Conservation (phyloP, 2,329 filamentous ascomycete genomes). For the Botrytis tulipae region DNA sequence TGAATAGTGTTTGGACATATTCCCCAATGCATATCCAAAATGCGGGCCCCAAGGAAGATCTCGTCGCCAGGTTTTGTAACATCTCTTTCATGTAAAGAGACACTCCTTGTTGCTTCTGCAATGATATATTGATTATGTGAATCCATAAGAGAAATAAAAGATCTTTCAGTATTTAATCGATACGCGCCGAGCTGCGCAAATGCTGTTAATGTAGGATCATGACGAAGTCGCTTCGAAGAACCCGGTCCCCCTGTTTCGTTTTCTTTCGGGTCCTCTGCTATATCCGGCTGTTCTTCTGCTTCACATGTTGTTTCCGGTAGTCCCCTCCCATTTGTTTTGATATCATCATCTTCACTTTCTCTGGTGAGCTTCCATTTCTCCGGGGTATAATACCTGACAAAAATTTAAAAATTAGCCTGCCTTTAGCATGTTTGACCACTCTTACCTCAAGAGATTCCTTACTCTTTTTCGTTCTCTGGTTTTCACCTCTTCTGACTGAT, state of each 20-base stretch:
- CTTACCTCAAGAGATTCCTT: slow-evolving; percentile 18
- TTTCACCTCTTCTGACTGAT: slow-evolving; percentile 2
- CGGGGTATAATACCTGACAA: slow-evolving; percentile 21
- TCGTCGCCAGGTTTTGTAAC: slow-evolving; percentile 23
- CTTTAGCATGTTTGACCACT: background rate
- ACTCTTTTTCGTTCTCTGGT: slow-evolving; percentile 18
- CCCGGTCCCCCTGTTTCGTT: slow-evolving; percentile 6
- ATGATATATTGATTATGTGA: slow-evolving; percentile 31
- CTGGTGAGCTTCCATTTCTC: slow-evolving; percentile 8
- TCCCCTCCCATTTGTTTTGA: background rate
- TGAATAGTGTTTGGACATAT: slow-evolving; percentile 31
- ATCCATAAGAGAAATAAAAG: slow-evolving; percentile 44
- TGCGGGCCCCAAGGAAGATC: slow-evolving; percentile 27
- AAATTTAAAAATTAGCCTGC: too few relatives aligned
- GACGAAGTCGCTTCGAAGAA: slow-evolving; percentile 15
- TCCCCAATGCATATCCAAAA: slow-evolving; percentile 26
- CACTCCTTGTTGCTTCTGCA: slow-evolving; percentile 29
- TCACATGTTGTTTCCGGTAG: background rate
- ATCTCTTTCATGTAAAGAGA: slow-evolving; percentile 25
- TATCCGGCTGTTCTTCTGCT: background rate
- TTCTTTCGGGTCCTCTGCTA: background rate
- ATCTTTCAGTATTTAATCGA: slow-evolving; percentile 45
- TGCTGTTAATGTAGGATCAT: slow-evolving; percentile 45
- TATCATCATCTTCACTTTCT: slow-evolving; percentile 1
- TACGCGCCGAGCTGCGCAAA: slow-evolving; percentile 50